Percentiles rank a stretch among this genome's conserved stretches.
Evolutionary conservation across 345 rosid genomes (phyloP).

Genomic region (Melastoma malabathricum): DNA sequence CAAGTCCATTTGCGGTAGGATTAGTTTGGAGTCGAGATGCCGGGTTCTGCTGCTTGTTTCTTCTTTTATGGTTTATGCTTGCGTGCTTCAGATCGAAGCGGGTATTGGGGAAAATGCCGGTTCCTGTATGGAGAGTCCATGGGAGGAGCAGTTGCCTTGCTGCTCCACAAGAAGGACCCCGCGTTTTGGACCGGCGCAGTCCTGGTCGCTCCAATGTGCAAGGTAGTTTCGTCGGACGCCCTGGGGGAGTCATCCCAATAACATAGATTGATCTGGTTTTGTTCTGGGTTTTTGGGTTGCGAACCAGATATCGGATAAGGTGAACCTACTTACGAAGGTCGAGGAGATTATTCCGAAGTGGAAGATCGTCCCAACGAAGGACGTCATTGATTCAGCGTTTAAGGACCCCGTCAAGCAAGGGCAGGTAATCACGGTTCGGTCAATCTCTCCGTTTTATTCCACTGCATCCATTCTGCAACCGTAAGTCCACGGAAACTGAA

Average conservation of each 20-base stretch:
- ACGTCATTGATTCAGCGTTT: constrained; percentile 68
- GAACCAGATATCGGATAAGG: constrained; percentile 71
- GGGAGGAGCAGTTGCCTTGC: constrained; percentile 92
- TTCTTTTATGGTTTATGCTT: background rate
- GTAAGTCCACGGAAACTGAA: constrained; percentile 18
- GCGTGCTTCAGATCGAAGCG: constrained; percentile 41
- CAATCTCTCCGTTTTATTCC: background rate
- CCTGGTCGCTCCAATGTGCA: constrained; percentile 98
- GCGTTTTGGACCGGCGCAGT: constrained; percentile 76
- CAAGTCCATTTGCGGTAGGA: constrained; percentile 58
- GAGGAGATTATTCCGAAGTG: constrained; percentile 89
- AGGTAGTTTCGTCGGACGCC: constrained; percentile 25
- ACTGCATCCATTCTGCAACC: constrained; percentile 40
- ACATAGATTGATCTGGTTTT: too few species aligned
- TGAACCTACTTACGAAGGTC: constrained; percentile 61
- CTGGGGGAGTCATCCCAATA: background rate
- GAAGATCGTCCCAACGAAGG: constrained; percentile 92
- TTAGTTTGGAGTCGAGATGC: background rate
- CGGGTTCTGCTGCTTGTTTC: background rate
- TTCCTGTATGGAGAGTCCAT: constrained; percentile 95
- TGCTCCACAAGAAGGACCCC: constrained; percentile 76
- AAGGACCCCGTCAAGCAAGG: constrained; percentile 79
- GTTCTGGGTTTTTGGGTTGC: too few species aligned
- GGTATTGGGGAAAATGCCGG: constrained; percentile 58
- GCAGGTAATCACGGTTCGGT: constrained; percentile 21